phyloP scores from a whole-genome alignment of 2,329 filamentous ascomycete species.

The Fusarium chuoi region DNA sequence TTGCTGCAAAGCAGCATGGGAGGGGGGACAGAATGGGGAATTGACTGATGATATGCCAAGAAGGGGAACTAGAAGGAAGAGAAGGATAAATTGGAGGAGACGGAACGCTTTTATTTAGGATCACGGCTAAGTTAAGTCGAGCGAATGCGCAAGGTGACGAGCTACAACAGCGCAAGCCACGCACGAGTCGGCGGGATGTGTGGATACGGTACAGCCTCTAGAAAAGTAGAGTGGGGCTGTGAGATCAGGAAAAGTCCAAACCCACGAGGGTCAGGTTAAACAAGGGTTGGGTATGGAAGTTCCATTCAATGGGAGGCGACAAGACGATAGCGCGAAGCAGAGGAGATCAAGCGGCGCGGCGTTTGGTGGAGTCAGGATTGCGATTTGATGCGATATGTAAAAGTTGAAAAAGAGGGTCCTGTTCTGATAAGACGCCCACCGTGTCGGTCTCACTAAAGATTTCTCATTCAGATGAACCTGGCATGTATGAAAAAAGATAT shows the following conservation, averaged over 20 bases:
- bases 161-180: constrained; percentile 36
- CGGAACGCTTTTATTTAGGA: constrained; percentile 44
- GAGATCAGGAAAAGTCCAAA: constrained; percentile 39
- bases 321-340: constrained; percentile 33
- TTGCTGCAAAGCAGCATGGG: constrained; percentile 28
- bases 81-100: constrained; percentile 40
- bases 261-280: constrained; percentile 26
- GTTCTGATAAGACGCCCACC: constrained; percentile 42
- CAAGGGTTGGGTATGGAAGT: constrained; percentile 31
- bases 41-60: constrained; percentile 36
- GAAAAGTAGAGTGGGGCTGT: constrained; percentile 36
- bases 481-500: constrained; percentile 18
- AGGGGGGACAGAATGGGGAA: constrained; percentile 2
- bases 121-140: constrained; percentile 30
- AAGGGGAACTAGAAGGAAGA: constrained; percentile 30
- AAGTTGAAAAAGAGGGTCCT: constrained; percentile 45
- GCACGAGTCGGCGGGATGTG: constrained; percentile 37
- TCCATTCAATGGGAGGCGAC: constrained; percentile 35
- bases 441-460: constrained; percentile 29
- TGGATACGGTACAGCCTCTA: constrained; percentile 37
- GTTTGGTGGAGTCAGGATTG: constrained; percentile 40
- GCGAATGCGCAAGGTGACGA: constrained; percentile 32
- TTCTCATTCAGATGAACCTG: constrained; percentile 22
- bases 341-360: constrained; percentile 41
- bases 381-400: constrained; percentile 28